These are phyloP conservation scores for Apiotrichum gracile DNA, from an alignment of 1,284 basidiomycete species.

Conservation along the genomic window DNA sequence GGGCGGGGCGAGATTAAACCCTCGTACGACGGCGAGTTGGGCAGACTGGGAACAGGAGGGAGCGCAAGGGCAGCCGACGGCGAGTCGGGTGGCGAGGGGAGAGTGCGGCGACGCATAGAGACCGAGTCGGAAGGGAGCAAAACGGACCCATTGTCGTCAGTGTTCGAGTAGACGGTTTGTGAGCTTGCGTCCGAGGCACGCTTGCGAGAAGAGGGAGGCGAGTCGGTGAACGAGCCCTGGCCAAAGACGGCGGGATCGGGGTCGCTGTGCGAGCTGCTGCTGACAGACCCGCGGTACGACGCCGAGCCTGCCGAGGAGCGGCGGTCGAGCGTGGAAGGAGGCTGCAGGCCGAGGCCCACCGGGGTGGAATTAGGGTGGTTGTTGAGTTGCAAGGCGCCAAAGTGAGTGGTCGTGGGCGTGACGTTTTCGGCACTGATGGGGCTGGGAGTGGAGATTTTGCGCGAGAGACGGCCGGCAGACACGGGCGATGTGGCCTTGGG, in stretches of 20 bases:
- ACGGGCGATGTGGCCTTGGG: background rate
- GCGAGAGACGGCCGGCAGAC: background rate
- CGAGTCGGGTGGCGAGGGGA: slow-evolving; percentile 2
- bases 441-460: background rate
- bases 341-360: slow-evolving; percentile 1
- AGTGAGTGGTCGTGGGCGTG: slow-evolving; percentile 9
- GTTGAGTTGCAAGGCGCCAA: background rate
- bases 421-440: background rate
- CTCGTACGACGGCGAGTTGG: slow-evolving; percentile 8
- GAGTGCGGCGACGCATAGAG: slow-evolving; percentile 4
- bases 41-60: background rate
- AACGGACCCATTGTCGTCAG: background rate
- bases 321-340: background rate
- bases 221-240: background rate
- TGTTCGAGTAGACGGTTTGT: background rate
- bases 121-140: slow-evolving; percentile 9
- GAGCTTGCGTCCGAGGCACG: background rate
- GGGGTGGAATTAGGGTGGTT: background rate
- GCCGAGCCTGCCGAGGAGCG: background rate
- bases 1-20: slow-evolving; percentile 9
- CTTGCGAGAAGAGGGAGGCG: background rate
- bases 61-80: background rate
- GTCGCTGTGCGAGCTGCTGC: background rate
- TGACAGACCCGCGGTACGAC: background rate
- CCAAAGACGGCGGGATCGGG: background rate